These are phyloP conservation scores for Phytophthora sp. DNA, from an alignment of 352 stramenopile genomes.

Conservation along the genomic window DNA sequence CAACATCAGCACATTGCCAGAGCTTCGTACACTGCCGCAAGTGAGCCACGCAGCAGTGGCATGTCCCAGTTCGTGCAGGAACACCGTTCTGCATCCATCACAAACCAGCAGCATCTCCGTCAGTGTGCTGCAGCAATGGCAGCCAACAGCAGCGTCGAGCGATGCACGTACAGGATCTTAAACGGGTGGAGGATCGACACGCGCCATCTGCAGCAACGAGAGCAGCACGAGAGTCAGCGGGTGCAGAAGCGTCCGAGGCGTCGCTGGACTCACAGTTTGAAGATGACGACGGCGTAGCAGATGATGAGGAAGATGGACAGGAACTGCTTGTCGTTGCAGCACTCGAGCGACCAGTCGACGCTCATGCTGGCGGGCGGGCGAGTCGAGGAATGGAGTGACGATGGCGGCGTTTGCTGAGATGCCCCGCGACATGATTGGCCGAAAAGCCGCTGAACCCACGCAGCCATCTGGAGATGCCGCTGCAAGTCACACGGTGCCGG, in stretches of 20 bases:
- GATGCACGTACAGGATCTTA: constrained; percentile 81
- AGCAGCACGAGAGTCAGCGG: neutral
- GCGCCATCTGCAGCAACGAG: constrained; percentile 67
- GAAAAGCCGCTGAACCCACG: constrained; percentile 15
- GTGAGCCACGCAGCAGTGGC: constrained; percentile 86
- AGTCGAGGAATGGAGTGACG: constrained; percentile 21
- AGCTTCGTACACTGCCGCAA: constrained; percentile 64
- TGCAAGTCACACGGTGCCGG: constrained; percentile 19
- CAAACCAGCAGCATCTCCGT: neutral
- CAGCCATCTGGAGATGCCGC: neutral
- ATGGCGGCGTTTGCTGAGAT: neutral
- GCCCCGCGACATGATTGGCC: constrained; percentile 20
- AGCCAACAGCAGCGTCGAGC: no score
- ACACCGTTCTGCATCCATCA: constrained; percentile 69
- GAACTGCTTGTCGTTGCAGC: constrained; percentile 90
- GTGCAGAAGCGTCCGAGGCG: neutral
- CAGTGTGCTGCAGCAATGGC: neutral
- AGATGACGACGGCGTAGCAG: constrained; percentile 85
- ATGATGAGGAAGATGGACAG: constrained; percentile 90
- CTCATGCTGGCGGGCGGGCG: constrained; percentile 21
- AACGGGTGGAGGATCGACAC: constrained; percentile 87
- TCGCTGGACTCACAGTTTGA: constrained; percentile 71
- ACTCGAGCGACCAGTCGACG: constrained; percentile 72
- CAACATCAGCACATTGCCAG: neutral
- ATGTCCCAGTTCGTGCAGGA: constrained; percentile 87